These are phyloP conservation scores for Blastobotrys indianensis DNA, from an alignment of 1,139 yeast genomes.

Conservation along the genomic window DNA sequence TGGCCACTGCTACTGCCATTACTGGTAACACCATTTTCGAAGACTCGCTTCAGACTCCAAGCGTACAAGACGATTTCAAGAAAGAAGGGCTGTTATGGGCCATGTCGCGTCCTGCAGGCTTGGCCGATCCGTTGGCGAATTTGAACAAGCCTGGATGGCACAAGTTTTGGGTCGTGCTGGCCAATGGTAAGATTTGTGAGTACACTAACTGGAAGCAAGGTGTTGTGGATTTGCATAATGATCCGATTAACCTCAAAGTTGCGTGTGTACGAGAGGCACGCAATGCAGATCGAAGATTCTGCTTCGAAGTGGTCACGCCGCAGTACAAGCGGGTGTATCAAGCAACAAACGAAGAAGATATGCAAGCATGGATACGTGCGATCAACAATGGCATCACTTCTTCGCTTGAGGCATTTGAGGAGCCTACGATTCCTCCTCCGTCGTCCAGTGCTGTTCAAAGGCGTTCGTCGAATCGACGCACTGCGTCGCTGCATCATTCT, in stretches of 20 bases:
- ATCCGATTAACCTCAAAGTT: constrained; percentile 68
- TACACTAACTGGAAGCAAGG: constrained; percentile 82
- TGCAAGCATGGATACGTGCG: constrained; percentile 63
- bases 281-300: constrained; percentile 43
- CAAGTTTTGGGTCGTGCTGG: constrained; percentile 79
- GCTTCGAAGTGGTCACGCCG: constrained; percentile 76
- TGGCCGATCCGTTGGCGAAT: constrained; percentile 49
- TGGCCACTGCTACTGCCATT: neutral
- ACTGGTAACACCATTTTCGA: neutral
- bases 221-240: constrained; percentile 47
- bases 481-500: constrained; percentile 4
- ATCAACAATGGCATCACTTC: constrained; percentile 37
- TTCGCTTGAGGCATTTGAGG: constrained; percentile 23
- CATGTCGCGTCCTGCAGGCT: constrained; percentile 37
- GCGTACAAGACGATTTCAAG: constrained; percentile 15
- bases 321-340: constrained; percentile 70
- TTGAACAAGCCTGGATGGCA: constrained; percentile 77
- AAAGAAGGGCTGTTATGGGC: constrained; percentile 60
- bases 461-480: constrained; percentile 1
- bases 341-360: constrained; percentile 64
- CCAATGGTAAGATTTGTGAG: constrained; percentile 61
- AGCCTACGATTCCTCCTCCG: neutral
- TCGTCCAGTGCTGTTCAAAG: neutral
- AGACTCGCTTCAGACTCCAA: neutral
- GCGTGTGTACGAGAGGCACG: constrained; percentile 56